Percentiles rank a stretch among this genome's conserved stretches.
Conservation (phyloP, 192 early-diverging fungal genomes). For the Umbelopsis ramanniana region DNA sequence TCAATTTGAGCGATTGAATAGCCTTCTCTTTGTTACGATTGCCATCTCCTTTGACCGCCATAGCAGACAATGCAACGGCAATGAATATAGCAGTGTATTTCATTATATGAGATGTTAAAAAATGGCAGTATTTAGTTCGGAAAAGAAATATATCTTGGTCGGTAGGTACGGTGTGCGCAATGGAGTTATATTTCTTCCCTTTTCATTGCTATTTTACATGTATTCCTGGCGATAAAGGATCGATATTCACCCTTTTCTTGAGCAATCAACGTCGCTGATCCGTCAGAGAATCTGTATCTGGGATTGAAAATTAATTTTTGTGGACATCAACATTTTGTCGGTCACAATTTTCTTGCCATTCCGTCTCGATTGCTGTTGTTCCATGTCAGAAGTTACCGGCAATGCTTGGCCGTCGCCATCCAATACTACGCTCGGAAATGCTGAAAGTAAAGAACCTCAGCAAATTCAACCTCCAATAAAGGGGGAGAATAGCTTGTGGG, state of each 20-base stretch:
- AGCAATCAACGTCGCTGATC: not conserved
- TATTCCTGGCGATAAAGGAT: too few species aligned
- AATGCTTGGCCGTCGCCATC: not conserved
- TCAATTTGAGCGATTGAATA: not conserved
- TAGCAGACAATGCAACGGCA: too few species aligned
- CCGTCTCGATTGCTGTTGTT: constrained; percentile 4
- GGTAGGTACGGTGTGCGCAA: too few species aligned
- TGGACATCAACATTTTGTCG: not conserved
- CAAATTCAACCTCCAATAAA: not conserved
- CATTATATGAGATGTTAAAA: too few species aligned
- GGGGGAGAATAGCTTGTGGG: constrained; percentile 28
- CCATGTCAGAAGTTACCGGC: constrained; percentile 14
- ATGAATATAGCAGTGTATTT: too few species aligned
- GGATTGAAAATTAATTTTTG: not conserved
- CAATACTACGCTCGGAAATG: too few species aligned
- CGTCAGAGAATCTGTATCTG: not conserved
- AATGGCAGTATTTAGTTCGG: too few species aligned
- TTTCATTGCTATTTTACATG: too few species aligned
- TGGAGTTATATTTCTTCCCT: too few species aligned
- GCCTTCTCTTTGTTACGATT: too few species aligned
- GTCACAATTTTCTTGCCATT: not conserved
- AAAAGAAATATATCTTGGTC: too few species aligned
- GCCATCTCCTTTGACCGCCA: too few species aligned
- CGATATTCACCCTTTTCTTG: not conserved
- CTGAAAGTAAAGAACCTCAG: not conserved